Percentiles rank a stretch among this genome's conserved stretches.
Conservation (phyloP, 768 basidiomycete genomes). For the Agrocybe chaxingu region DNA sequence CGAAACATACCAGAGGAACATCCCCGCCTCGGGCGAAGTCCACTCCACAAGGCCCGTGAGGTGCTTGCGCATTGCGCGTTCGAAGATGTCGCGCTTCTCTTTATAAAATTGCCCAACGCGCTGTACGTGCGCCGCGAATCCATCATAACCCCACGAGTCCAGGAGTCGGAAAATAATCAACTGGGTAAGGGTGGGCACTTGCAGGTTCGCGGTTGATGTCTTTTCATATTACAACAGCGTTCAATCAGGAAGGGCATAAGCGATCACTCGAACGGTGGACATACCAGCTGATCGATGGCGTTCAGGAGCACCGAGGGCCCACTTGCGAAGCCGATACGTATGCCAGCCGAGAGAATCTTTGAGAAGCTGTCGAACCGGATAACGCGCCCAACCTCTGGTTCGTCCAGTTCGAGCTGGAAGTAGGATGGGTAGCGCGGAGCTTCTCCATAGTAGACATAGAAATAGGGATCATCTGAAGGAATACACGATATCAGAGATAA, state of each 20-base stretch:
- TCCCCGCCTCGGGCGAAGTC: conserved; percentile 70
- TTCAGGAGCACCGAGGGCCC: conserved; percentile 68
- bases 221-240: conserved; percentile 20
- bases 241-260: too few species aligned
- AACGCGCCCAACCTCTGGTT: conserved; percentile 70
- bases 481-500: neutral
- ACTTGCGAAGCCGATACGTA: conserved; percentile 81
- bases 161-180: conserved; percentile 57
- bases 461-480: conserved; percentile 59
- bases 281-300: conserved; percentile 68
- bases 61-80: conserved; percentile 69
- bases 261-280: conserved; percentile 16
- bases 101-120: conserved; percentile 73
- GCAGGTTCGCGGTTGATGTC: conserved; percentile 68
- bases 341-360: conserved; percentile 77
- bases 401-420: conserved; percentile 72
- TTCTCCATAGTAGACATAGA: conserved; percentile 71
- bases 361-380: conserved; percentile 90
- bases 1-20: conserved; percentile 76
- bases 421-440: conserved; percentile 71
- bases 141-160: conserved; percentile 71
- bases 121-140: conserved; percentile 67
- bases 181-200: conserved; percentile 63
- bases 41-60: conserved; percentile 75
- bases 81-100: conserved; percentile 73